Base-by-base conservation (phyloP, 2,329 filamentous ascomycete genomes). In the Tolypocladium nubicola region DNA sequence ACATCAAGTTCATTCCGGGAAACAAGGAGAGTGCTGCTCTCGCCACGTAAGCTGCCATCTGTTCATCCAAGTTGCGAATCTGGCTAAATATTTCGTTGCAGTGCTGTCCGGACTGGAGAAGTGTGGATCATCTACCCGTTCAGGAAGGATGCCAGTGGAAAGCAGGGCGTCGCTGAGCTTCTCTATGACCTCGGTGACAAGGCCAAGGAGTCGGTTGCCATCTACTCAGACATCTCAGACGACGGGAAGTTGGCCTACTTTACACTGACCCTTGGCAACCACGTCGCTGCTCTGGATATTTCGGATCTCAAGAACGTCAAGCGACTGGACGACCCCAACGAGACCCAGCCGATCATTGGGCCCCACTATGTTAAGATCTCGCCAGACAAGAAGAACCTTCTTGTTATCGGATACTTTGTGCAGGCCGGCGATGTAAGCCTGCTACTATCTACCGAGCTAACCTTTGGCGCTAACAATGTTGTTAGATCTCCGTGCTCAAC, bases 71-170 rank as follows among this genome's bases (percentile, higher is more conserved):
- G 30, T 33, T 33, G 30, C 30, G 30, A 33, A 33, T 33, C 6
- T 9, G 1, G 30, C 30, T 33, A 33, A 33, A 33, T 0, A 5
- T 33, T 33, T 33, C 30, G 1, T 23, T 16, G 0, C 19, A 75
- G 71, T 14, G 82, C 83, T 19, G 82, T 85, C 23, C 76, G 78
- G 38, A 75, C 79, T 3, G 82, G 81, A 11, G 76, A 85, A 63
- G 79, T 85, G 61, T 86, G 82, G 82, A 79, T 85, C 67, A 84
- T 86, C 69, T 85, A 85, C 66, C 83, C 83, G 26, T 79, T 79
- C 73, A 79, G 80, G 61, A 78, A 73, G 60, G 75, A 83, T 63
- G 66, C 73, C 9, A 73, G 79, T 26, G 82, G 82, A 56, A 79
- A 80, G 52, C 81, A 79, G 61, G 83, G 83, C 57, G 75, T 79